A percentile compares a stretch with the other conserved stretches of the same genome.
Conservation (phyloP, 163 green algal species). For the Scenedesmus sp. region DNA sequence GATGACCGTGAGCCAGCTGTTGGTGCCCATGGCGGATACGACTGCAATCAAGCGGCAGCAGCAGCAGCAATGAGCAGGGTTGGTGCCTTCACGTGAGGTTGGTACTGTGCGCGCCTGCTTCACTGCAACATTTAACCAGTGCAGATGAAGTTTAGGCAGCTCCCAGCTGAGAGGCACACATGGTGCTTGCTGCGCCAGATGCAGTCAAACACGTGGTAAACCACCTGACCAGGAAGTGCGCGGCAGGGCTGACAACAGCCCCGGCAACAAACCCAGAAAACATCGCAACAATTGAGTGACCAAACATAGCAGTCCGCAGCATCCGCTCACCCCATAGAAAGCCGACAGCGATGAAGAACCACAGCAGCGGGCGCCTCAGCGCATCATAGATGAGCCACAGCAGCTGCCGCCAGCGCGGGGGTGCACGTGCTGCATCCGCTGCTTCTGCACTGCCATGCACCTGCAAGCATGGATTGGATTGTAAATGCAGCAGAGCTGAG, state of each 20-base stretch:
- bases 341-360: conserved; percentile 20
- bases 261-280: too few species aligned
- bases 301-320: too few species aligned
- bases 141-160: too few species aligned
- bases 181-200: too few species aligned
- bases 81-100: too few species aligned
- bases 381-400: conserved; percentile 5
- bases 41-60: background rate
- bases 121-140: too few species aligned
- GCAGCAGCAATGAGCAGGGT: background rate
- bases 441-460: conserved; percentile 25
- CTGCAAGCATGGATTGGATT: background rate
- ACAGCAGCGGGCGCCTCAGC: background rate
- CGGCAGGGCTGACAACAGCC: too few species aligned
- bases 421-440: background rate
- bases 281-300: too few species aligned
- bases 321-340: conserved; percentile 19
- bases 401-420: conserved; percentile 3
- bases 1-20: conserved; percentile 1
- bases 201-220: too few species aligned
- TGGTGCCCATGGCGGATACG: background rate
- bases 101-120: too few species aligned
- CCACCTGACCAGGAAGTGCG: too few species aligned
- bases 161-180: too few species aligned
- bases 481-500: background rate